phyloP scores from a whole-genome alignment of 495 filamentous ascomycete genomes.

The Cladorrhinum samala region DNA sequence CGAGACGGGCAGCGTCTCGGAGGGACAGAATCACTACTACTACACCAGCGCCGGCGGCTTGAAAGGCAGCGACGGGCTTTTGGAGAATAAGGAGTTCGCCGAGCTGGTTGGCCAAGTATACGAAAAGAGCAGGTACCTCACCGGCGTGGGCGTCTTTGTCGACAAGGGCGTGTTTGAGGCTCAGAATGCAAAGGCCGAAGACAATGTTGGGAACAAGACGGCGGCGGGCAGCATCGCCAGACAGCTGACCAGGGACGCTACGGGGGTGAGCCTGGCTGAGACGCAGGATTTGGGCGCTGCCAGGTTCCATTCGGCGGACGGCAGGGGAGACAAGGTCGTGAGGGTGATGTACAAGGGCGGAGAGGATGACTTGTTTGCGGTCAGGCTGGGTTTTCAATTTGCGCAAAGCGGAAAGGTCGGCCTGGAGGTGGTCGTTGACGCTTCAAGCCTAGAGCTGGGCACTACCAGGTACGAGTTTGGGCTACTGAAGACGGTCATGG shows the following conservation, averaged over 20 bases:
- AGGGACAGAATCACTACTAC: slow-evolving; percentile 43
- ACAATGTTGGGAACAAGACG: slow-evolving; percentile 43
- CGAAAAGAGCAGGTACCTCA: background rate
- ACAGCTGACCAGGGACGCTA: slow-evolving; percentile 12
- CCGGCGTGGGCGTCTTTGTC: slow-evolving; percentile 45
- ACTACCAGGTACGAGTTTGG: slow-evolving; percentile 8
- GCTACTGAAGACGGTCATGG: slow-evolving; percentile 2
- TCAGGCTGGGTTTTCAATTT: slow-evolving; percentile 73
- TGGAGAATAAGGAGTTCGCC: slow-evolving; percentile 45
- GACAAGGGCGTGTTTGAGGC: slow-evolving; percentile 51
- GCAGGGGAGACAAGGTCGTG: slow-evolving; percentile 39
- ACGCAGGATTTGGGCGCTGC: slow-evolving; percentile 45
- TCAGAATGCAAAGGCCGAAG: background rate
- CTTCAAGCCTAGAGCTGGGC: background rate
- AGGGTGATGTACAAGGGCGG: slow-evolving; percentile 79
- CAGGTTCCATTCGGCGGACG: slow-evolving; percentile 52
- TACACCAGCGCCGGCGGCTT: slow-evolving; percentile 20
- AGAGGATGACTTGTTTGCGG: slow-evolving; percentile 67
- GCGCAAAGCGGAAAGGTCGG: slow-evolving; percentile 65
- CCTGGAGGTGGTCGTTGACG: slow-evolving; percentile 53
- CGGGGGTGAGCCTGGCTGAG: slow-evolving; percentile 36
- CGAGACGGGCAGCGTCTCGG: slow-evolving; percentile 63
- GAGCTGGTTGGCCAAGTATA: slow-evolving; percentile 6
- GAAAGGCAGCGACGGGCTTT: slow-evolving; percentile 37
- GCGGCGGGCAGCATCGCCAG: slow-evolving; percentile 51